Conservation (phyloP, 2,329 filamentous ascomycete species). For the Epichloe amarillans region DNA sequence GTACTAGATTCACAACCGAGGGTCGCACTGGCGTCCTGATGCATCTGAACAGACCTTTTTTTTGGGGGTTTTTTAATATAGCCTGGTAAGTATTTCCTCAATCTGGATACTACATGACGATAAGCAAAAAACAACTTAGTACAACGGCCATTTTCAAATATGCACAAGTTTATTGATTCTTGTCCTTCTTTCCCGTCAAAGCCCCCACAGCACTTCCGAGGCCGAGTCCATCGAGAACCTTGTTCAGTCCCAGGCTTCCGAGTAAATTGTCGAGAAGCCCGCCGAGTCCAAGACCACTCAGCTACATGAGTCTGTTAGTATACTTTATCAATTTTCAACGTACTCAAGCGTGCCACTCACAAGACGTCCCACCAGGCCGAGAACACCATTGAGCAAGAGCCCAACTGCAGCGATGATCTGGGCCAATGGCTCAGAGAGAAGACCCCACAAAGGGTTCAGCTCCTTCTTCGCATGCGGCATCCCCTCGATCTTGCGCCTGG, state of each 20-base stretch:
- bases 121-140: no score
- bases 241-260: slow-evolving; percentile 62
- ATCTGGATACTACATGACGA: no score
- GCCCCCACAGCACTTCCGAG: slow-evolving; percentile 34
- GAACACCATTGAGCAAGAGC: slow-evolving; percentile 65
- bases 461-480: slow-evolving; percentile 95
- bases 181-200: slow-evolving; percentile 32
- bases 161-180: slow-evolving; percentile 5
- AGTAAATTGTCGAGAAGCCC: slow-evolving; percentile 68
- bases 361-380: slow-evolving; percentile 71
- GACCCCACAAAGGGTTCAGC: slow-evolving; percentile 77
- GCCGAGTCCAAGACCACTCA: slow-evolving; percentile 71
- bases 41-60: no score
- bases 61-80: no score
- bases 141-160: neutral
- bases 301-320: slow-evolving; percentile 14
- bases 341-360: slow-evolving; percentile 20
- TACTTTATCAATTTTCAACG: neutral
- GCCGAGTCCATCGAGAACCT: slow-evolving; percentile 62
- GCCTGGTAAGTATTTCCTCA: no score
- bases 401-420: slow-evolving; percentile 89
- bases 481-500: slow-evolving; percentile 76
- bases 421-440: slow-evolving; percentile 72
- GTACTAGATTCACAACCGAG: no score
- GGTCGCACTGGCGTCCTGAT: no score